phyloP scores from a whole-genome alignment of 768 basidiomycete species.

The Termitomyces bulborhizus region DNA sequence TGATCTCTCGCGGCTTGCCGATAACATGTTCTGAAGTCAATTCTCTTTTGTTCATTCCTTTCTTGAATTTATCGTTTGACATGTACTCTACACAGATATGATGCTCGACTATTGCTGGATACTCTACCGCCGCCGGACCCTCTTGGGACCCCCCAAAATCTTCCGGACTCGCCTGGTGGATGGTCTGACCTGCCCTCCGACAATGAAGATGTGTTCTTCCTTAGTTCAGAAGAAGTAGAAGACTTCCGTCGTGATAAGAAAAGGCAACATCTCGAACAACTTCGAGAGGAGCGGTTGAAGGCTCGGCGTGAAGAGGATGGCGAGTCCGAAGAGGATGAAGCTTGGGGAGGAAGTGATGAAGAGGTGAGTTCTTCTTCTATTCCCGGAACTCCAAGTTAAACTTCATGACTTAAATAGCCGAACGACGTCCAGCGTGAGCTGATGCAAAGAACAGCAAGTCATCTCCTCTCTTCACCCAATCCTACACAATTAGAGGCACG shows the following conservation, averaged over 20 bases:
- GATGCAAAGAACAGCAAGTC: constrained; percentile 70
- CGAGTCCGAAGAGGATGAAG: constrained; percentile 20
- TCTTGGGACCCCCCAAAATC: not conserved
- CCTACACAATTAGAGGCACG: constrained; percentile 81
- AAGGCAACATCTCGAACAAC: constrained; percentile 49
- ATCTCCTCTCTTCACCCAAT: constrained; percentile 67
- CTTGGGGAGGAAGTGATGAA: constrained; percentile 67
- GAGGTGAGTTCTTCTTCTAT: constrained; percentile 36
- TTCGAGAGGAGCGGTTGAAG: constrained; percentile 59
- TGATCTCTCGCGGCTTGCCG: not conserved
- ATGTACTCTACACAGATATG: constrained; percentile 49
- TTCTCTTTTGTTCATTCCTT: constrained; percentile 16
- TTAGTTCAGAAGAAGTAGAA: constrained; percentile 58
- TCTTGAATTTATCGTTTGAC: constrained; percentile 14
- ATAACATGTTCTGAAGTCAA: constrained; percentile 16
- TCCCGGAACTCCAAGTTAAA: not conserved
- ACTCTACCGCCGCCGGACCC: not conserved
- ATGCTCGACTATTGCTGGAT: constrained; percentile 64
- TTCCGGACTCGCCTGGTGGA: constrained; percentile 45
- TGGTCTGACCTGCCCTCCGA: constrained; percentile 89
- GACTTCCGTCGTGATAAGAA: constrained; percentile 68
- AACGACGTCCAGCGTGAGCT: constrained; percentile 53
- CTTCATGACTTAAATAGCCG: constrained; percentile 33
- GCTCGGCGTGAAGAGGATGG: constrained; percentile 45
- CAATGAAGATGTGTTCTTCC: constrained; percentile 79